These are phyloP conservation scores for Polygonum maritimum DNA, from an alignment of 148 eudicot genomes.

Conservation along the genomic window DNA sequence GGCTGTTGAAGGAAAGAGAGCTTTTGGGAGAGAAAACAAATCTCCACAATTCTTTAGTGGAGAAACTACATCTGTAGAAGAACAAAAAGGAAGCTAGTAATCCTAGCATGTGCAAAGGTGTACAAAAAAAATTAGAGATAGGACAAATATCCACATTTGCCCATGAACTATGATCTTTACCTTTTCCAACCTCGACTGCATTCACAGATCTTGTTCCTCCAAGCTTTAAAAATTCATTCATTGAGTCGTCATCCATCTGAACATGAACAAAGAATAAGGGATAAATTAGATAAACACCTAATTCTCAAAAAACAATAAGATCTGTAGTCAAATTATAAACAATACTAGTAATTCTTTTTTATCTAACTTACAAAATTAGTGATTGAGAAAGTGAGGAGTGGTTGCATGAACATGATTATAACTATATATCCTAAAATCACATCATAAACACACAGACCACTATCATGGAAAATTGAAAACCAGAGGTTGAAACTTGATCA, in stretches of 20 bases:
- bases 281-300: background rate
- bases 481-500: background rate
- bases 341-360: background rate
- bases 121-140: background rate
- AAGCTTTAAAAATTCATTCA: slow-evolving; percentile 42
- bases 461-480: background rate
- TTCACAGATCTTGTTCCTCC: slow-evolving; percentile 52
- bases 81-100: no score
- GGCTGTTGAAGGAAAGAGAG: no score
- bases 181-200: slow-evolving; percentile 50
- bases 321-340: background rate
- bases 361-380: background rate
- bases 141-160: background rate
- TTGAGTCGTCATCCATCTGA: slow-evolving; percentile 35
- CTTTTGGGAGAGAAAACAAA: no score
- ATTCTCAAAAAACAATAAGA: background rate
- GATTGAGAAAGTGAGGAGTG: background rate
- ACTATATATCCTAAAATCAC: background rate
- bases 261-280: slow-evolving; percentile 6
- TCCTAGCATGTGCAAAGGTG: no score
- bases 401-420: background rate
- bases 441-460: background rate
- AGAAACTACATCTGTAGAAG: no score
- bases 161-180: slow-evolving; percentile 22
- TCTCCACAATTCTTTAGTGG: no score